Base-by-base conservation (phyloP, 495 filamentous ascomycete genomes). In the Lophium mytilinum region DNA sequence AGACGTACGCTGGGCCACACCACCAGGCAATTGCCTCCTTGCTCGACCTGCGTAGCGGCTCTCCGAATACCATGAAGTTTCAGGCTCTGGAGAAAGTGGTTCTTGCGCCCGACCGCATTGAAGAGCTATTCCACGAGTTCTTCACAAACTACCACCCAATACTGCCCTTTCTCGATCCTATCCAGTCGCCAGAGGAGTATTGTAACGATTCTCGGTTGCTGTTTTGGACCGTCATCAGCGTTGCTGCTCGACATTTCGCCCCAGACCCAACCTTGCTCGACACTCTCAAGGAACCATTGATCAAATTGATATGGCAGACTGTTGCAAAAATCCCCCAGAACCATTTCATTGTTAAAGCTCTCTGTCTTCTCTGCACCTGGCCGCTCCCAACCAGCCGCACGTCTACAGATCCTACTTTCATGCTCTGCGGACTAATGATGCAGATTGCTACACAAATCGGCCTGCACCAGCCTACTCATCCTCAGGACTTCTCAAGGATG, bases 391-490 rank as follows among this genome's bases (percentile, higher is more conserved):
- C 85, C 3, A 91, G 85, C 68, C 92, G 86, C 18, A 94, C 89
- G 7, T 87, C 87, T 4, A 82, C 81, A 7, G 90, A 96, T 68
- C 88, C 89, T 1, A 95, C 90, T 0, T 91, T 94, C 64, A 95
- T 94, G 73, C 76, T 95, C 10, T 84, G 86, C 64, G 90, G 90
- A 30, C 79, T 93, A 64, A 91, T 95, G 90, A 87, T 95, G 78
- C 90, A 95, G 68, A 83, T 91, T 52, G 88, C 90, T 12, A 91
- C 91, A 71, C 89, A 92, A 59, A 86, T 92, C 55, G 90, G 90
- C 48, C 80, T 96, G 48, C 90, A 96, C 65, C 83, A 90, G 19
- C 90, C 90, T 8, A 90, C 86, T 40, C 87, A 95, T 71, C 84
- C 86, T 17, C 89, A 95, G 67, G 90, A 96, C 71, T 96, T 95